Evolutionary conservation across 2,329 filamentous ascomycete species (phyloP).

Genomic region (Penicillium brevicompactum): DNA sequence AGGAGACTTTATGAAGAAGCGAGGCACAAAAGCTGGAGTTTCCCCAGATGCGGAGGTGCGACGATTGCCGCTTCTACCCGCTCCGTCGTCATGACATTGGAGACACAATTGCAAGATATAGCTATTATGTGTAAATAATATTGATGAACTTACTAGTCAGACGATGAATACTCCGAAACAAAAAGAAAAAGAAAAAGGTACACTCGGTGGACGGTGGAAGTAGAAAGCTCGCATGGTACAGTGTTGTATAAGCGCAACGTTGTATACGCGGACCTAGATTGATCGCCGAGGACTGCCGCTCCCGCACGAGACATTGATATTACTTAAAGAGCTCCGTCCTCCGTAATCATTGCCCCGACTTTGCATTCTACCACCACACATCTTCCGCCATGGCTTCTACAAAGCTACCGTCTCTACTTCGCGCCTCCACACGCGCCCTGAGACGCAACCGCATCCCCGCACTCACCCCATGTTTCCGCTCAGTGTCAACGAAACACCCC

Average conservation of each 20-base stretch:
- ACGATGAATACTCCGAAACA: too few relatives aligned
- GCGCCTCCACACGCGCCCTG: constrained; percentile 34
- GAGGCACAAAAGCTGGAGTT: constrained; percentile 16
- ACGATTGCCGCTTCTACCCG: constrained; percentile 51
- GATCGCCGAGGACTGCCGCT: constrained; percentile 26
- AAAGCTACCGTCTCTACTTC: constrained; percentile 36
- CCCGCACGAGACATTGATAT: not conserved
- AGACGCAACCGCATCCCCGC: constrained; percentile 32
- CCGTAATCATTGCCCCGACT: not conserved
- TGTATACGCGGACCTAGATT: not conserved
- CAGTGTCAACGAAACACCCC: constrained; percentile 70
- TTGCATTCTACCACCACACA: not conserved
- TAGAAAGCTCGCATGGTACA: not conserved
- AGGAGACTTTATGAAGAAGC: constrained; percentile 6
- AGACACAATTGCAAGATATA: too few relatives aligned
- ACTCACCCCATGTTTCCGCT: constrained; percentile 32
- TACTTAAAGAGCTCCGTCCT: constrained; percentile 1
- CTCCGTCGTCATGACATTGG: constrained; percentile 17
- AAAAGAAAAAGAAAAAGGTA: not conserved
- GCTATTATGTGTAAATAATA: not conserved
- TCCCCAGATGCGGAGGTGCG: constrained; percentile 41
- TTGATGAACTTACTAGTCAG: too few relatives aligned
- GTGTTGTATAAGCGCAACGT: not conserved
- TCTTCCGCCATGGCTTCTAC: constrained; percentile 35
- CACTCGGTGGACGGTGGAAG: not conserved